Percentiles rank a stretch among this genome's conserved stretches.
phyloP scores from a whole-genome alignment of 495 filamentous ascomycete species.

The Rusavskia elegans region DNA sequence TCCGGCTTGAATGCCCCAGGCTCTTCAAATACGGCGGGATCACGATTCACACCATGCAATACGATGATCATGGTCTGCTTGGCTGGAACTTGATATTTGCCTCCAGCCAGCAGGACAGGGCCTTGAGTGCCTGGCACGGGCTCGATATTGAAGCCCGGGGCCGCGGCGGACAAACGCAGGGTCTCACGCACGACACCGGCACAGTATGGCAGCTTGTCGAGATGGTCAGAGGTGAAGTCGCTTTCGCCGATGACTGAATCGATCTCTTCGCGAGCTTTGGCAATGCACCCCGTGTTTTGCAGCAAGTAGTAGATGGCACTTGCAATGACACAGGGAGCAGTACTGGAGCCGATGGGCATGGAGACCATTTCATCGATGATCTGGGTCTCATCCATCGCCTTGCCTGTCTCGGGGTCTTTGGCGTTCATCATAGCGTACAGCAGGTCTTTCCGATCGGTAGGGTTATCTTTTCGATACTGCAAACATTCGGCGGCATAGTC shows the following conservation, averaged over 20 bases:
- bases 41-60: conserved; percentile 48
- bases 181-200: conserved; percentile 57
- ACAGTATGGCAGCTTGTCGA: conserved; percentile 48
- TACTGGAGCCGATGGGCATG: conserved; percentile 30
- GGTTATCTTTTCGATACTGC: conserved; percentile 33
- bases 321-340: conserved; percentile 27
- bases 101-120: conserved; percentile 35
- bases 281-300: conserved; percentile 21
- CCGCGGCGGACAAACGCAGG: conserved; percentile 50
- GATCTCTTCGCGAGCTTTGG: conserved; percentile 26
- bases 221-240: conserved; percentile 33
- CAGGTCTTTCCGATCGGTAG: conserved; percentile 47
- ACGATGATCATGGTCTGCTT: conserved; percentile 47
- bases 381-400: conserved; percentile 40
- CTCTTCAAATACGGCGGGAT: conserved; percentile 50
- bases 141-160: conserved; percentile 45
- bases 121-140: conserved; percentile 34
- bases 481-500: conserved; percentile 43
- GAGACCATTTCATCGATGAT: conserved; percentile 52
- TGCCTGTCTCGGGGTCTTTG: conserved; percentile 48
- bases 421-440: conserved; percentile 53
- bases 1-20: conserved; percentile 50
- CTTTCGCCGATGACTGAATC: conserved; percentile 22
- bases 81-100: conserved; percentile 49
- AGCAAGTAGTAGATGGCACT: conserved; percentile 31